Conservation (phyloP, 331 rosid genomes). For the Arachis monticola region DNA sequence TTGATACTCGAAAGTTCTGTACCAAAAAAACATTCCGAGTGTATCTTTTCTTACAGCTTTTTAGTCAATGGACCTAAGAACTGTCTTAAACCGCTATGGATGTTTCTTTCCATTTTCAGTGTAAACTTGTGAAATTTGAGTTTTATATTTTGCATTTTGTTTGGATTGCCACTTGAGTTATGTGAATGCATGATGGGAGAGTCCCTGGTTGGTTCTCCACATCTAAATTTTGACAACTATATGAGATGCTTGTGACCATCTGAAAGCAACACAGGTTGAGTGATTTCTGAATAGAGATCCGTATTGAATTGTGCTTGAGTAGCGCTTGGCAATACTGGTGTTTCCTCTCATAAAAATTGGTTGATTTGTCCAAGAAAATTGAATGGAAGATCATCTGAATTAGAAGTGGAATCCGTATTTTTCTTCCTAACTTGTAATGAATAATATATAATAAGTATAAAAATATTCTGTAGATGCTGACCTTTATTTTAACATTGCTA, state of each 20-base stretch:
- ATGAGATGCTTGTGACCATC: constrained; percentile 20
- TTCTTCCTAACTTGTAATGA: constrained; percentile 1
- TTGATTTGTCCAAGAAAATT: not conserved
- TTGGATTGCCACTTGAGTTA: not conserved
- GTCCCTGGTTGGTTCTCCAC: not conserved
- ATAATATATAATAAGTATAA: constrained; percentile 5
- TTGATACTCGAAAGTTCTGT: not conserved
- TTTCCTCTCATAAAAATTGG: not conserved
- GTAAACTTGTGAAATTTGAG: not conserved
- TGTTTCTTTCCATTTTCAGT: constrained; percentile 7
- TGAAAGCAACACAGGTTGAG: not conserved
- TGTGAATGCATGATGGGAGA: not conserved
- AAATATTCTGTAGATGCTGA: not conserved
- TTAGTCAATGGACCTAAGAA: constrained; percentile 18
- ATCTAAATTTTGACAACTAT: not conserved
- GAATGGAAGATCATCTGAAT: not conserved
- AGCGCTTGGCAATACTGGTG: not conserved
- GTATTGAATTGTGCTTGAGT: not conserved
- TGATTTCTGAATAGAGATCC: constrained; percentile 1
- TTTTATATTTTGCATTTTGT: constrained; percentile 2
- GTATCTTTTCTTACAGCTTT: constrained; percentile 4
- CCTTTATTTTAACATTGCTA: not conserved
- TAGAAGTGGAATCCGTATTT: not conserved
- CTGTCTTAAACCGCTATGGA: constrained; percentile 3
- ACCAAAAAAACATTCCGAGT: not conserved